Base-by-base conservation (phyloP, 352 stramenopile species). In the Globisporangium emineosum region DNA sequence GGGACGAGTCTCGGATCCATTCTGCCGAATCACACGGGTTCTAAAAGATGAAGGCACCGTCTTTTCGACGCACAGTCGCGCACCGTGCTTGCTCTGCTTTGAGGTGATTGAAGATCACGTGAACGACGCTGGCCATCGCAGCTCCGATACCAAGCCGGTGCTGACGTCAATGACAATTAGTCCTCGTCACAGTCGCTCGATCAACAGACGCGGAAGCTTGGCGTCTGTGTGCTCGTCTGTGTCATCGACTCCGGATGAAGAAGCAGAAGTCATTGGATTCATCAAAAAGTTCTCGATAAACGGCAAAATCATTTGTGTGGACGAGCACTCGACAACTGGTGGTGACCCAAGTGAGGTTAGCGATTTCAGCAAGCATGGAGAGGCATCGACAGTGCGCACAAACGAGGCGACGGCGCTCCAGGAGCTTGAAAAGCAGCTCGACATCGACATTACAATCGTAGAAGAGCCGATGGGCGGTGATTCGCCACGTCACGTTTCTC, bases 61-160 rank as follows among this genome's bases (percentile, higher is more conserved):
- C 0, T 93, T 93, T 54, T 91, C 82, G n/a, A 93, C 84, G 1
- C 82, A 91, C 60, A 90, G 81, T 32, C 76, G 84, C 27, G 82
- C 84, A 0, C 84, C 84, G 4, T 90, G 82, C 45, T 60, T 93
- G 62, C 58, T 93, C 15, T 91, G 80, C 61, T 93, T 93, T 52
- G 84, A 93, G 59, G 84, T 91, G 33, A 84, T 93, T 37, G 72
- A 90, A 65, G 83, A 92, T n/a, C 73, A 84, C 60, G 75, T 86
- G 3, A 90, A 90, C 55, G 79, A 73, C 49, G 75, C 72, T 10
- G 76, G 76, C 2, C 76, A 89, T 15, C 76, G 79, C 10, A 58
- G 42, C 37, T 56, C 62, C n/a, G 67, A 53, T 0, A 10, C 49
- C 13, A 67, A 67, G 42, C 17, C 40, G 12, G 12, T 42, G 35